A percentile compares a stretch with the other conserved stretches of the same genome.
phyloP scores from a whole-genome alignment of 78 protist genomes.

The Protostelium mycophagum region DNA sequence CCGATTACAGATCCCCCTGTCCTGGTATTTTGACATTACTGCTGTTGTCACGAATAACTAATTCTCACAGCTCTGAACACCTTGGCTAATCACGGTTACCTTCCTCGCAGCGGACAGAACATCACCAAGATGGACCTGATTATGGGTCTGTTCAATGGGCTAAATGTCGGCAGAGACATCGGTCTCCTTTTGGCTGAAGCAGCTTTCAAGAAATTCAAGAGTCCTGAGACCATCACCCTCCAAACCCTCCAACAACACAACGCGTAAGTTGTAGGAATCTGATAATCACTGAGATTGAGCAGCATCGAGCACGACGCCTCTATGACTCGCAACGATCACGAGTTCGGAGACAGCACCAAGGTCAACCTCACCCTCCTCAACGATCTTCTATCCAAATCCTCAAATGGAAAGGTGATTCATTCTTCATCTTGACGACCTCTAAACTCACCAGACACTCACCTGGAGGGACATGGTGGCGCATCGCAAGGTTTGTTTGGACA shows the following conservation, averaged over 20 bases:
- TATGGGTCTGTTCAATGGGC: neutral
- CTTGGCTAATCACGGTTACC: neutral
- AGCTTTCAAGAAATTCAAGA: neutral
- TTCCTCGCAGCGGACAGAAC: neutral
- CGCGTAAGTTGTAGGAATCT: neutral
- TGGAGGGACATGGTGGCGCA: neutral
- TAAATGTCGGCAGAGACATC: neutral
- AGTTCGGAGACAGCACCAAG: neutral
- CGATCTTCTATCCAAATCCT: neutral
- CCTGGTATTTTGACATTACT: neutral
- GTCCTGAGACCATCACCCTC: neutral
- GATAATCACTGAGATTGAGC: neutral
- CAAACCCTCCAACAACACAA: neutral
- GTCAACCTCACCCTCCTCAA: neutral
- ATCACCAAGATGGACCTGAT: neutral
- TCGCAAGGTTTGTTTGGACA: neutral
- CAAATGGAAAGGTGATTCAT: neutral
- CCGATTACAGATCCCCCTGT: neutral
- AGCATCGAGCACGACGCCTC: constrained; percentile 2
- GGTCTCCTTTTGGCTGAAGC: neutral
- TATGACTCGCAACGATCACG: neutral
- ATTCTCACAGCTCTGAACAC: neutral
- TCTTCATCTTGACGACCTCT: too few relatives aligned
- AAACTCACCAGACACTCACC: too few relatives aligned
- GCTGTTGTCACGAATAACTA: neutral